Conservation (phyloP, 805 yeast species). For the Candida chilensis region DNA sequence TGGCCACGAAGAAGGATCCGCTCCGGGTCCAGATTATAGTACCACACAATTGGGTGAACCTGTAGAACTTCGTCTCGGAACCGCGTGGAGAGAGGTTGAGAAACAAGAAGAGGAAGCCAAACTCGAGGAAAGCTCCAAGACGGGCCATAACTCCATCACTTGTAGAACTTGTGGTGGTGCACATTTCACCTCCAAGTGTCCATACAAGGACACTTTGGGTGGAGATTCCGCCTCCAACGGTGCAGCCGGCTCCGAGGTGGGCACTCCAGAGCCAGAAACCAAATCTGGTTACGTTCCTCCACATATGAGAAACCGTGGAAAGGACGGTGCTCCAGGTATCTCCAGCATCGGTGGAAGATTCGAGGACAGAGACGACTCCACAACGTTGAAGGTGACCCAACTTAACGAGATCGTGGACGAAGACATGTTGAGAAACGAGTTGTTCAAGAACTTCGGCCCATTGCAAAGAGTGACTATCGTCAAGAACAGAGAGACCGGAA, state of each 20-base stretch:
- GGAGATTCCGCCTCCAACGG: slow-evolving; percentile 32
- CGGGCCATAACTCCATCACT: slow-evolving; percentile 33
- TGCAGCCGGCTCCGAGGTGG: slow-evolving; percentile 22
- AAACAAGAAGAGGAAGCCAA: slow-evolving; percentile 56
- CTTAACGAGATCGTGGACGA: slow-evolving; percentile 82
- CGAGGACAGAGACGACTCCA: slow-evolving; percentile 70
- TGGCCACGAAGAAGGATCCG: slow-evolving; percentile 65
- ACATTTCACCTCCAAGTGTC: slow-evolving; percentile 93
- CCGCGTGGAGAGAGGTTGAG: slow-evolving; percentile 70
- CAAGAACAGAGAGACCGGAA: slow-evolving; percentile 88
- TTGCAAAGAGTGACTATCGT: slow-evolving; percentile 74
- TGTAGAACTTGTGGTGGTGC: slow-evolving; percentile 94
- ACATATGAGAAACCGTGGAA: slow-evolving; percentile 35
- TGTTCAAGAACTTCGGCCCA: slow-evolving; percentile 59
- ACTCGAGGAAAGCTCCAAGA: slow-evolving; percentile 32
- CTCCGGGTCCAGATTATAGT: slow-evolving; percentile 81
- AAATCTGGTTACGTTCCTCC: slow-evolving; percentile 52
- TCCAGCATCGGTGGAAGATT: slow-evolving; percentile 30
- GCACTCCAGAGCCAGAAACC: slow-evolving; percentile 15
- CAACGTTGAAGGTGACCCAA: slow-evolving; percentile 87
- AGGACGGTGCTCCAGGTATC: slow-evolving; percentile 25
- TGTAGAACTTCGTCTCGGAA: slow-evolving; percentile 65
- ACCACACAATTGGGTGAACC: slow-evolving; percentile 88
- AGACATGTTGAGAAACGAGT: slow-evolving; percentile 63
- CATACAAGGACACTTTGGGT: slow-evolving; percentile 82